Evolutionary conservation across 2,329 filamentous ascomycete genomes (phyloP).

Genomic region (Monilinia aucupariae): DNA sequence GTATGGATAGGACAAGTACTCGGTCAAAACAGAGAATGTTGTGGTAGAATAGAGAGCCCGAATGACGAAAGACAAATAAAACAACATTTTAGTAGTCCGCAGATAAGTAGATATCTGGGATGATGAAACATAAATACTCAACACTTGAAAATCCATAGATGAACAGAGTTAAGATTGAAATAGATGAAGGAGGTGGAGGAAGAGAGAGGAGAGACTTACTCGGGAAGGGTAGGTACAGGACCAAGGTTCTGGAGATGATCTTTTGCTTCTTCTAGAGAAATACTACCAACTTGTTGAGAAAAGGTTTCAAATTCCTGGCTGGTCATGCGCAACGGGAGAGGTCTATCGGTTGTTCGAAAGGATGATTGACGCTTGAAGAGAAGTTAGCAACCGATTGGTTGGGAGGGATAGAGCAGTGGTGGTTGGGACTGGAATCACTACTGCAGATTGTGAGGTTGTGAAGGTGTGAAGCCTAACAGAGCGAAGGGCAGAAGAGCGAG

Average conservation of each 20-base stretch:
- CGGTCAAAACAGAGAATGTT: not conserved
- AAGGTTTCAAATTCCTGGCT: conserved; percentile 1
- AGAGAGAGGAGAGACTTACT: not conserved
- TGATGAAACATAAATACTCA: not conserved
- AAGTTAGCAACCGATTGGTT: not conserved
- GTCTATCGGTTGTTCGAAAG: not conserved
- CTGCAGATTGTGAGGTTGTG: no score
- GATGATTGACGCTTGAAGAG: not conserved
- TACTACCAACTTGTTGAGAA: conserved; percentile 1
- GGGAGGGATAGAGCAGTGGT: not conserved
- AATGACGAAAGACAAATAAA: not conserved
- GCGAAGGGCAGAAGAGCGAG: not conserved
- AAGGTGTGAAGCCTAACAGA: not conserved
- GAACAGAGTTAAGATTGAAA: not conserved
- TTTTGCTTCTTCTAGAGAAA: conserved; percentile 3
- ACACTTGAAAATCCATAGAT: not conserved
- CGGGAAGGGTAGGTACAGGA: not conserved
- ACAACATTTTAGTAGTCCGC: no score
- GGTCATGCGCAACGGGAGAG: not conserved
- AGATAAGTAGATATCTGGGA: not conserved
- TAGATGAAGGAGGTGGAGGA: not conserved
- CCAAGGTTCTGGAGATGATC: conserved; percentile 6
- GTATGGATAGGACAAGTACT: not conserved
- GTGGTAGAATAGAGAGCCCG: not conserved
- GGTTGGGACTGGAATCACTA: not conserved